Conservation (phyloP, 805 yeast genomes). For the Saturnispora mendoncae region DNA sequence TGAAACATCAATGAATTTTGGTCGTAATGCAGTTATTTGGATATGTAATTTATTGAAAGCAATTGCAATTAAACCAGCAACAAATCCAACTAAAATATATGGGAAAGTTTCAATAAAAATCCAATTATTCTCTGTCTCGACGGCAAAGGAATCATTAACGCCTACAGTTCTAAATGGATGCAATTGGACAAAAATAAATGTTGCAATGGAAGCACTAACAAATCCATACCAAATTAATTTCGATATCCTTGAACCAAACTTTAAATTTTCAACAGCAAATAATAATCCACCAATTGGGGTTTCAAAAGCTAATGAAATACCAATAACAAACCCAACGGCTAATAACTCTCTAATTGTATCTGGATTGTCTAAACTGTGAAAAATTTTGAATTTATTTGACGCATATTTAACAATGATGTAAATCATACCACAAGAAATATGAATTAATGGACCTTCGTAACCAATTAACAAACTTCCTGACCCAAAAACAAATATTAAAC, state of each 20-base stretch:
- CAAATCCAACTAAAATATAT: conserved; percentile 57
- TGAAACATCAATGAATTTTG: conserved; percentile 20
- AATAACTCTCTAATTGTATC: conserved; percentile 58
- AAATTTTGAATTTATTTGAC: conserved; percentile 13
- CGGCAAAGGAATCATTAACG: conserved; percentile 42
- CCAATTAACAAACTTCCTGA: conserved; percentile 73
- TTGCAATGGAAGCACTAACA: conserved; percentile 68
- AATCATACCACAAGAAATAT: conserved; percentile 59
- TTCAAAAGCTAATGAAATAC: conserved; percentile 76
- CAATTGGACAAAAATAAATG: conserved; percentile 45
- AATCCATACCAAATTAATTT: conserved; percentile 77
- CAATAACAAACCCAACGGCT: conserved; percentile 74
- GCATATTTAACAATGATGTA: conserved; percentile 29
- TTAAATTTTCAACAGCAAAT: conserved; percentile 62
- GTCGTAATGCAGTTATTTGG: conserved; percentile 31
- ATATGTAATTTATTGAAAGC: conserved; percentile 41
- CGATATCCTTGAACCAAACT: conserved; percentile 53
- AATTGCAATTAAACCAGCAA: conserved; percentile 64
- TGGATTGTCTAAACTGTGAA: conserved; percentile 33
- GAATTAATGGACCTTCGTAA: conserved; percentile 81
- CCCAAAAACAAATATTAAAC: conserved; percentile 57
- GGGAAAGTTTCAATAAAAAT: conserved; percentile 61
- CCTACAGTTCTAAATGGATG: conserved; percentile 42
- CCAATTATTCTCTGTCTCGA: conserved; percentile 65
- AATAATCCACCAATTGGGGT: conserved; percentile 86